Percentiles rank a stretch among this genome's conserved stretches.
phyloP scores from a whole-genome alignment of 2,329 filamentous ascomycete species.

The Beauveria caledonica region DNA sequence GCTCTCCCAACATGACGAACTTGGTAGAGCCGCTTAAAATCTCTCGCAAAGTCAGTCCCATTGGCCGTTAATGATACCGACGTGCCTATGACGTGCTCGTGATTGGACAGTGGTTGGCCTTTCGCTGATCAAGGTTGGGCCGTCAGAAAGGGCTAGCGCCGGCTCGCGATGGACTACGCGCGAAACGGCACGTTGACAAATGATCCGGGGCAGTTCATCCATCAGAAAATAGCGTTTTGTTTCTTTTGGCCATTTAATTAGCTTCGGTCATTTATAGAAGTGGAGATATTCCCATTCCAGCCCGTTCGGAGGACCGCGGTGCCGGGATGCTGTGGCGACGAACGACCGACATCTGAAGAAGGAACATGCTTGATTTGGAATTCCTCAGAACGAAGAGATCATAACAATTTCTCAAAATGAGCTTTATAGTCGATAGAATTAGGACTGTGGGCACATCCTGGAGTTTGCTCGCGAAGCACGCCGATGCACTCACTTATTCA shows the following conservation, averaged over 20 bases:
- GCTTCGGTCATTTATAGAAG: not conserved
- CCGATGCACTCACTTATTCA: not conserved
- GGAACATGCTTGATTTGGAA: not conserved
- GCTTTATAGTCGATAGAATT: not conserved
- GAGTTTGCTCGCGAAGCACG: not conserved
- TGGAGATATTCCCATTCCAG: not conserved
- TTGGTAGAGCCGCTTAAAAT: not conserved
- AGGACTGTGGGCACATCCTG: not conserved
- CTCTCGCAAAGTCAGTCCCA: not conserved
- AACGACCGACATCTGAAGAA: not conserved
- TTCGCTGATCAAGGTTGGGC: not conserved
- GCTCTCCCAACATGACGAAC: not conserved
- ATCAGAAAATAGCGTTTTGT: not conserved
- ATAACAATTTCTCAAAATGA: not conserved
- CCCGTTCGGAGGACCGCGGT: not conserved
- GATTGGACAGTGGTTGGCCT: not conserved
- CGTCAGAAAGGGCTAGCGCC: conserved; percentile 3
- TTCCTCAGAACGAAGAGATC: not conserved
- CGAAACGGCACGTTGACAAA: not conserved
- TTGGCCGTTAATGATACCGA: not conserved
- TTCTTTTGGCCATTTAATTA: not conserved
- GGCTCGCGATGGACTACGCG: not conserved
- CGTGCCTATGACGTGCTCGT: not conserved
- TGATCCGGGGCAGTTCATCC: not conserved
- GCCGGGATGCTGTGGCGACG: not conserved